Percentiles rank a stretch among this genome's conserved stretches.
Conservation (phyloP, 257 asterid species). For the Mentha longifolia region DNA sequence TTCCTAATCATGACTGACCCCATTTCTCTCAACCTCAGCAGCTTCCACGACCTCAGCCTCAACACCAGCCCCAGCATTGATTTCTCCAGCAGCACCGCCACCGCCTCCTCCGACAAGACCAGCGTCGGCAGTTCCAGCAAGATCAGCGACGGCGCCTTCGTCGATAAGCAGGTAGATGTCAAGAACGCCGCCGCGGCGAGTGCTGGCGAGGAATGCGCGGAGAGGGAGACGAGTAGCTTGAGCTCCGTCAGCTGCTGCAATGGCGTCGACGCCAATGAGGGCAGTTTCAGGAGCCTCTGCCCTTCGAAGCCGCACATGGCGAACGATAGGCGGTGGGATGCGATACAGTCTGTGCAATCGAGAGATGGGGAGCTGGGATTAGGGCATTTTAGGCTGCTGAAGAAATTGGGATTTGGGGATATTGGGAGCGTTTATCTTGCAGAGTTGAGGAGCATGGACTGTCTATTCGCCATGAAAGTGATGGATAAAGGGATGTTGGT, state of each 20-base stretch:
- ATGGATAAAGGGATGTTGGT: slow-evolving; percentile 89
- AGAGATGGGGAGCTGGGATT: slow-evolving; percentile 70
- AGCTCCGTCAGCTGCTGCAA: slow-evolving; percentile 41
- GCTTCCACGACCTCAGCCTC: slow-evolving; percentile 55
- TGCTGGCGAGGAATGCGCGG: slow-evolving; percentile 27
- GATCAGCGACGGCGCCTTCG: slow-evolving; percentile 41
- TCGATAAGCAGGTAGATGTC: slow-evolving; percentile 43
- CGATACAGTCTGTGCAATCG: slow-evolving; percentile 54
- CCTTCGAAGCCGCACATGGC: slow-evolving; percentile 83
- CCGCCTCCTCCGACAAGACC: slow-evolving; percentile 57
- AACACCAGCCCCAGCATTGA: slow-evolving; percentile 54
- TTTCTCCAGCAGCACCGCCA: slow-evolving; percentile 47
- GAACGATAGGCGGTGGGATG: slow-evolving; percentile 81
- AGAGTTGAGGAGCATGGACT: slow-evolving; percentile 70
- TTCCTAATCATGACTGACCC: slow-evolving; percentile 50
- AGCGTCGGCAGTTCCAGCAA: slow-evolving; percentile 39
- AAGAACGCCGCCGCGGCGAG: slow-evolving; percentile 33
- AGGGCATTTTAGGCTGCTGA: slow-evolving; percentile 79
- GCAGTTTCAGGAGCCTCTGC: slow-evolving; percentile 58
- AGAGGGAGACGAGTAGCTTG: slow-evolving; percentile 42
- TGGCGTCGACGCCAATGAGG: slow-evolving; percentile 49
- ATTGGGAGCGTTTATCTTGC: slow-evolving; percentile 92
- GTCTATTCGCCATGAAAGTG: slow-evolving; percentile 83
- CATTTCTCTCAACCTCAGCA: slow-evolving; percentile 36
- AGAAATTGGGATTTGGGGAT: slow-evolving; percentile 90